Evolutionary conservation across 495 filamentous ascomycete species (phyloP).

Genomic region (Penicillium parvum): DNA sequence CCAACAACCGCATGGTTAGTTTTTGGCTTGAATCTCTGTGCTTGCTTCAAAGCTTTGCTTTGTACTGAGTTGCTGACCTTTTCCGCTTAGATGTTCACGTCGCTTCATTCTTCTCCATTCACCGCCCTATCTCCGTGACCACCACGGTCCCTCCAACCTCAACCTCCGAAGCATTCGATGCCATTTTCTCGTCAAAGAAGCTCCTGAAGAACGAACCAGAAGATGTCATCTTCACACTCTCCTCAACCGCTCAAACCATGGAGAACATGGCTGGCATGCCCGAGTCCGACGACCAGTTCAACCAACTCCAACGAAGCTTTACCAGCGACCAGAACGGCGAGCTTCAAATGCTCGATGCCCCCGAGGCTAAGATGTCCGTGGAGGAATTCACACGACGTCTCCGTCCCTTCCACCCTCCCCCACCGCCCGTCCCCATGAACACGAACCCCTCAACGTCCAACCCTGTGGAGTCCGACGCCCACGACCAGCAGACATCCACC

Average conservation of each 20-base stretch:
- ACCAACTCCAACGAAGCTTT: constrained; percentile 45
- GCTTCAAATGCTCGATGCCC: constrained; percentile 43
- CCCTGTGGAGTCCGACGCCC: constrained; percentile 18
- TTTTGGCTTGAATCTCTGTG: constrained; percentile 1
- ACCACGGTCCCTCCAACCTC: constrained; percentile 68
- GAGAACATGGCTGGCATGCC: constrained; percentile 54
- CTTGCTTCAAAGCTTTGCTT: constrained; percentile 1
- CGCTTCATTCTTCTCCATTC: constrained; percentile 91
- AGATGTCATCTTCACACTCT: constrained; percentile 76
- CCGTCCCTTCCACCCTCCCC: constrained; percentile 73
- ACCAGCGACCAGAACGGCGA: constrained; percentile 42
- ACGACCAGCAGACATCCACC: constrained; percentile 38
- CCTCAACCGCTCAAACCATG: constrained; percentile 64
- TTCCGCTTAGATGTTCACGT: constrained; percentile 66
- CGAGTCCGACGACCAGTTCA: constrained; percentile 45
- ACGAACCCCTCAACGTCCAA: constrained; percentile 17
- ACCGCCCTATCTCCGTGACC: constrained; percentile 88
- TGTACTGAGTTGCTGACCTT: constrained; percentile 1
- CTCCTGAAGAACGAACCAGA: constrained; percentile 48
- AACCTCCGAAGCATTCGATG: constrained; percentile 67
- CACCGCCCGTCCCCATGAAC: constrained; percentile 58
- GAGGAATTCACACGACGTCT: constrained; percentile 56
- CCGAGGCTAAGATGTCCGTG: constrained; percentile 41
- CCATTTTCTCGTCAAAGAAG: constrained; percentile 62
- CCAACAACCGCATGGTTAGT: constrained; percentile 66